Percentiles rank a stretch among this genome's conserved stretches.
Evolutionary conservation across 2,329 filamentous ascomycete genomes (phyloP).

Genomic region (Aspergillus phoenicis): DNA sequence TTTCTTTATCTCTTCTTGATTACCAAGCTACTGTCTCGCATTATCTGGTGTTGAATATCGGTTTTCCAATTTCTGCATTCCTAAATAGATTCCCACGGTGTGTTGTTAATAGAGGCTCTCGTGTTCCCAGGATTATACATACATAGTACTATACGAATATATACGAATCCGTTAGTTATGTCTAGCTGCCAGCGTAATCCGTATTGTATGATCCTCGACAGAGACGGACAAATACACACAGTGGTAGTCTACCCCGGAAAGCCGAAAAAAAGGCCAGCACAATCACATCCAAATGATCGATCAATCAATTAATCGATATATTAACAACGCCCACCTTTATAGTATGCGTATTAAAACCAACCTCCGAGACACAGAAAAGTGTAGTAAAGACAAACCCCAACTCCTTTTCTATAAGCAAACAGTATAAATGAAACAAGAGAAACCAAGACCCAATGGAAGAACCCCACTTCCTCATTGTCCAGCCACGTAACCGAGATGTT

Average conservation of each 20-base stretch:
- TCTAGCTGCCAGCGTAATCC: too few species aligned
- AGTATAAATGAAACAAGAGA: neutral
- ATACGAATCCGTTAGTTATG: too few species aligned
- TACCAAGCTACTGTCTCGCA: neutral
- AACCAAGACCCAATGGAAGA: neutral
- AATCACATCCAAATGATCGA: too few species aligned
- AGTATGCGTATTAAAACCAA: neutral
- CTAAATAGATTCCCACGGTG: conserved; percentile 19
- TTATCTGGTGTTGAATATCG: conserved; percentile 19
- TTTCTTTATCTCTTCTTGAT: neutral
- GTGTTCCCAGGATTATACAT: neutral
- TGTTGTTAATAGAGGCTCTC: conserved; percentile 5
- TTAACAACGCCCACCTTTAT: too few species aligned
- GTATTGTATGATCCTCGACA: too few species aligned
- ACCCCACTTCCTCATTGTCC: neutral
- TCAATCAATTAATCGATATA: too few species aligned
- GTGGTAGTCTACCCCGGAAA: too few species aligned
- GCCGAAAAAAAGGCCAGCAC: too few species aligned
- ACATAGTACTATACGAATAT: neutral
- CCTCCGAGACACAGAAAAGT: neutral
- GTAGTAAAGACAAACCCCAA: too few species aligned
- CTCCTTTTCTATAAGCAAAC: neutral
- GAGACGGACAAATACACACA: too few species aligned
- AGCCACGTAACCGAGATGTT: too few species aligned
- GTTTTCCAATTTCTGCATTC: neutral